These are phyloP conservation scores for Cryptococcus sp. DNA, from an alignment of 1,284 basidiomycete species.

Conservation along the genomic window DNA sequence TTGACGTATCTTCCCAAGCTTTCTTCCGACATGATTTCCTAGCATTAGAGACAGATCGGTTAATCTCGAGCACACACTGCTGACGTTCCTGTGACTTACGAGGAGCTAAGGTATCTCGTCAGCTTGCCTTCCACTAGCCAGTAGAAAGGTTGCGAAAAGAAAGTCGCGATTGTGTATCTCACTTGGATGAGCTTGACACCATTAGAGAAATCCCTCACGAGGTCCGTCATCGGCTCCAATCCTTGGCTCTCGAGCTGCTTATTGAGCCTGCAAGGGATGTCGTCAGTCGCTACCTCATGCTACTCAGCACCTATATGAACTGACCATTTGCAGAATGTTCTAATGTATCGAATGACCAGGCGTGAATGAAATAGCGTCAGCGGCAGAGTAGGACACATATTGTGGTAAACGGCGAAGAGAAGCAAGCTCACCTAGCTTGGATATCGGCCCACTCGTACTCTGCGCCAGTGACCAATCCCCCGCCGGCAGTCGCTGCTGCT, in stretches of 20 bases:
- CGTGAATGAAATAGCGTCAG: conserved; percentile 6
- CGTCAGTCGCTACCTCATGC: background rate
- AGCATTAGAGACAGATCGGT: background rate
- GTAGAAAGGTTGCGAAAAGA: background rate
- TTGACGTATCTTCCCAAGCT: conserved; percentile 90
- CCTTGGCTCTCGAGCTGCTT: conserved; percentile 85
- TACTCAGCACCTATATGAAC: conserved; percentile 3
- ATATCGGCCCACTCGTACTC: conserved; percentile 73
- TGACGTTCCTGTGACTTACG: conserved; percentile 13
- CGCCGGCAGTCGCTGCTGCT: conserved; percentile 9
- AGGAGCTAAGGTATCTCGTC: conserved; percentile 23
- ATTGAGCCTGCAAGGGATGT: conserved; percentile 72
- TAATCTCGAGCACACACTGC: background rate
- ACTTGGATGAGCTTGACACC: conserved; percentile 86
- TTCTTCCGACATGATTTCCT: conserved; percentile 96
- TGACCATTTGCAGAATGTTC: conserved; percentile 53
- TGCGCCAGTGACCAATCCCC: conserved; percentile 55
- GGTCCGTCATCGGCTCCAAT: conserved; percentile 85
- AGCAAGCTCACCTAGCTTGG: conserved; percentile 38
- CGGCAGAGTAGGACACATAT: background rate
- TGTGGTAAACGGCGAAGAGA: background rate
- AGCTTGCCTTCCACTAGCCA: conserved; percentile 1
- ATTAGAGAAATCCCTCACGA: conserved; percentile 88
- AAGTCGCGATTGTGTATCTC: conserved; percentile 9
- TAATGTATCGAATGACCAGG: conserved; percentile 7